phyloP scores from a whole-genome alignment of 306 rosid genomes.

The Rubus idaeus region DNA sequence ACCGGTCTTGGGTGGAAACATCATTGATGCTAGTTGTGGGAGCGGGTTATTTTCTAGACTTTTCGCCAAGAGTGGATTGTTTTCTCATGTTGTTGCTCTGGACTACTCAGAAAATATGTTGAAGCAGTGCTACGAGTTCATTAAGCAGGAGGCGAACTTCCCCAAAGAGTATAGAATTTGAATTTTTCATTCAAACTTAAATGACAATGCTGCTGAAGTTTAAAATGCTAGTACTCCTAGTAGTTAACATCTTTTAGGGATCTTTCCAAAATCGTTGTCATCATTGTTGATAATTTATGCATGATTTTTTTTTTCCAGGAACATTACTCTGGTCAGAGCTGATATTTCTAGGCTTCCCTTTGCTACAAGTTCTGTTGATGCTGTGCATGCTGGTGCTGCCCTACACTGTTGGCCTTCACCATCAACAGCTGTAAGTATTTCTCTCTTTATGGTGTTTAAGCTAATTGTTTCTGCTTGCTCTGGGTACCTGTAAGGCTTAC shows the following conservation, averaged over 20 bases:
- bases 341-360: conserved; percentile 93
- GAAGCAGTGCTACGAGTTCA: conserved; percentile 72
- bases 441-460: conserved; percentile 16
- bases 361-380: conserved; percentile 80
- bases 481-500: not conserved
- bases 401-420: conserved; percentile 98
- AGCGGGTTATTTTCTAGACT: conserved; percentile 90
- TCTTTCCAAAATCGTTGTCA: conserved; percentile 8
- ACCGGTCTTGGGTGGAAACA: conserved; percentile 79
- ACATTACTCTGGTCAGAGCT: conserved; percentile 73
- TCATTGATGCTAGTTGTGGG: conserved; percentile 92
- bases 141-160: conserved; percentile 73
- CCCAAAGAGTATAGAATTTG: conserved; percentile 64
- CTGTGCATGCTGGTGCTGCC: conserved; percentile 97
- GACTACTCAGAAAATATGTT: conserved; percentile 97
- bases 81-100: conserved; percentile 77
- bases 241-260: too few relatives aligned
- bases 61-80: conserved; percentile 82
- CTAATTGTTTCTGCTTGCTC: conserved; percentile 22
- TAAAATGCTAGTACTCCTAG: not conserved
- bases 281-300: conserved; percentile 15
- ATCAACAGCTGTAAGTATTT: conserved; percentile 67
- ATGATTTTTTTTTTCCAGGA: conserved; percentile 45
- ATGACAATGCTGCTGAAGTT: conserved; percentile 5
- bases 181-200: conserved; percentile 17